Base-by-base conservation (phyloP, 257 asterid species). In the Salvia miltiorrhiza region DNA sequence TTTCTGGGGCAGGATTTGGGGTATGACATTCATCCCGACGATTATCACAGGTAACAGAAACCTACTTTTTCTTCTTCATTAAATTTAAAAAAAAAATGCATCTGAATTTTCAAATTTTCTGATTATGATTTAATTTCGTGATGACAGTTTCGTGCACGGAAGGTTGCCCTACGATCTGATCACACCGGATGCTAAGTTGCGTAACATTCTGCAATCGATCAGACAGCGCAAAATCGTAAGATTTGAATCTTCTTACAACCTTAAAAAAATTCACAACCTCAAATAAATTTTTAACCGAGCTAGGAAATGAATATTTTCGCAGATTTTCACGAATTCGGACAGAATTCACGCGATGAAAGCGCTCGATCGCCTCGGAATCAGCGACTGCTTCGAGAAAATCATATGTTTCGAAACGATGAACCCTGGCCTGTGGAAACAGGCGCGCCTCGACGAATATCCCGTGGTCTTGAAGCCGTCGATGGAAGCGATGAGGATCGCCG, bases 351-450 rank as follows among this genome's bases (percentile, higher is more conserved):
- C 96, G 33, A 70, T 75, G 57, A 90, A 82, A 56, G 95, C 80
- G 2, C 74, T 92, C 49, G 91, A 84, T 76, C 89, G 95, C 4
- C 81, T 92, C 1, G 96, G 93, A 52, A 81, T 92, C 56, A 64
- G 60, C 21, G 97, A 92, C 41, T 90, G 93, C 64, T 92, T 92
- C 78, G 97, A 92, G 57, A 74, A 74, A 44, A 82, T 92, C 16
- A 82, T 90, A 12, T 89, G 96, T 74, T 92, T 92, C 79, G 98
- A 92, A 71, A 92, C 95, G 9, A 90, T 92, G 90, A 92, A 92
- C 44, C 89, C 92, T 2, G 75, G 88, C 35, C 59, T 90, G 64
- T 73, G 72, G 24, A 71, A 64, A 35, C 63, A n/a, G n/a, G n/a
- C n/a, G 4, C 65, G 85, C 24, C 79, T 91, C 1, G 83, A 80